phyloP scores from a whole-genome alignment of 345 rosid species.

The Stellera chamaejasme region DNA sequence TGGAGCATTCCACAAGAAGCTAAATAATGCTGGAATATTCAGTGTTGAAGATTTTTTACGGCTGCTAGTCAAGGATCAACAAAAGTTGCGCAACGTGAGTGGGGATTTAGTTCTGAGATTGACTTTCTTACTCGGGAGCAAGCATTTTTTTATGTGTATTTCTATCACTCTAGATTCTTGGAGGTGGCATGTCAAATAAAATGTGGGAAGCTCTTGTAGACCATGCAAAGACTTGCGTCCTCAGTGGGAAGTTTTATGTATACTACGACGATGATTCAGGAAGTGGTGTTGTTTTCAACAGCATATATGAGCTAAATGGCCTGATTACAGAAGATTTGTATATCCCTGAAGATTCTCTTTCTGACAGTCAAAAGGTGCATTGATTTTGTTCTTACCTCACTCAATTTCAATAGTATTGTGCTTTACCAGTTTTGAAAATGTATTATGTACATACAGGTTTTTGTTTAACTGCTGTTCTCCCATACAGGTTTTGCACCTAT shows the following conservation, averaged over 20 bases:
- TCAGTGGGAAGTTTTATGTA: slow-evolving; percentile 72
- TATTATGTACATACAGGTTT: background rate
- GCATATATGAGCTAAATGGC: slow-evolving; percentile 70
- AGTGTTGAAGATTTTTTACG: slow-evolving; percentile 84
- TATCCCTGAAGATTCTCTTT: slow-evolving; percentile 63
- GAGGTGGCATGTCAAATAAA: slow-evolving; percentile 99
- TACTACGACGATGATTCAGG: slow-evolving; percentile 55
- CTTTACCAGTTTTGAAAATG: background rate
- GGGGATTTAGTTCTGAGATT: slow-evolving; percentile 11
- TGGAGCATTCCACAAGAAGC: slow-evolving; percentile 94
- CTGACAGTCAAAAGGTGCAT: slow-evolving; percentile 77
- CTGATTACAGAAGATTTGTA: slow-evolving; percentile 66
- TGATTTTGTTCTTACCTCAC: background rate
- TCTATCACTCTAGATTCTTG: slow-evolving; percentile 63
- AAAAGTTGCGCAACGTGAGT: slow-evolving; percentile 72
- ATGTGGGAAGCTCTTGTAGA: slow-evolving; percentile 97
- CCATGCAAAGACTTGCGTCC: slow-evolving; percentile 87
- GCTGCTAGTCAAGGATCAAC: slow-evolving; percentile 77
- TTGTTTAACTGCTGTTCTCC: background rate
- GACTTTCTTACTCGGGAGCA: background rate
- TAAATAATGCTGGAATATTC: slow-evolving; percentile 70
- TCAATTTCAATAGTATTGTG: background rate
- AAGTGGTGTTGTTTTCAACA: slow-evolving; percentile 76
- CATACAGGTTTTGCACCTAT: background rate
- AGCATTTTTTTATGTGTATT: slow-evolving; percentile 15